phyloP scores from a whole-genome alignment of 2,329 filamentous ascomycete genomes.

The Clathrospora elynae region DNA sequence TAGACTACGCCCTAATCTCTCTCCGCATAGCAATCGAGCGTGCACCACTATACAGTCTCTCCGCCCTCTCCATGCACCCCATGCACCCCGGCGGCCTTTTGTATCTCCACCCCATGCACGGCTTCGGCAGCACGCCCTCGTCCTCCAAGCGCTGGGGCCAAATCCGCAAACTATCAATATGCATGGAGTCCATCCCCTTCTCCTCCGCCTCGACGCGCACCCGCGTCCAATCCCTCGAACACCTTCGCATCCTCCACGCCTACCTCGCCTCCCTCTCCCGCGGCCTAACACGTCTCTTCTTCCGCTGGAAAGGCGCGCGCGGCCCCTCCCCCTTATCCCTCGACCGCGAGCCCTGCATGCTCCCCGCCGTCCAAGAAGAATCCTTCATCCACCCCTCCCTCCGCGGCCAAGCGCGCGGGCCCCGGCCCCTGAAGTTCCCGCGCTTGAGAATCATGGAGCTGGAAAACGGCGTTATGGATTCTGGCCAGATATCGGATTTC shows the following conservation, averaged over 20 bases:
- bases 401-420: constrained; percentile 39
- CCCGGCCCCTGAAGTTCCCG: constrained; percentile 64
- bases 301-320: constrained; percentile 75
- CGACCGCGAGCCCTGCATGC: constrained; percentile 71
- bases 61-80: constrained; percentile 71
- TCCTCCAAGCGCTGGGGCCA: constrained; percentile 76
- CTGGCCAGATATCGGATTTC: constrained; percentile 71
- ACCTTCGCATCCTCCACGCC: constrained; percentile 69
- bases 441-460: constrained; percentile 71
- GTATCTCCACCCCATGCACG: constrained; percentile 75
- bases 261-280: constrained; percentile 74
- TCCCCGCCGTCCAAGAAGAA: constrained; percentile 52
- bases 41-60: constrained; percentile 67
- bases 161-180: constrained; percentile 74
- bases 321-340: constrained; percentile 76
- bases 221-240: constrained; percentile 69
- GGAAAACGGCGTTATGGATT: constrained; percentile 73
- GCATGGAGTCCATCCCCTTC: constrained; percentile 72
- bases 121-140: constrained; percentile 74
- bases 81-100: constrained; percentile 77
- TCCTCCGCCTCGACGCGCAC: constrained; percentile 57
- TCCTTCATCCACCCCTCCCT: constrained; percentile 37
- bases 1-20: constrained; percentile 89
- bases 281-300: constrained; percentile 71
- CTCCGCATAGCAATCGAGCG: constrained; percentile 82